phyloP scores from a whole-genome alignment of 2,329 filamentous ascomycete species.

The Cordyceps cicadae region DNA sequence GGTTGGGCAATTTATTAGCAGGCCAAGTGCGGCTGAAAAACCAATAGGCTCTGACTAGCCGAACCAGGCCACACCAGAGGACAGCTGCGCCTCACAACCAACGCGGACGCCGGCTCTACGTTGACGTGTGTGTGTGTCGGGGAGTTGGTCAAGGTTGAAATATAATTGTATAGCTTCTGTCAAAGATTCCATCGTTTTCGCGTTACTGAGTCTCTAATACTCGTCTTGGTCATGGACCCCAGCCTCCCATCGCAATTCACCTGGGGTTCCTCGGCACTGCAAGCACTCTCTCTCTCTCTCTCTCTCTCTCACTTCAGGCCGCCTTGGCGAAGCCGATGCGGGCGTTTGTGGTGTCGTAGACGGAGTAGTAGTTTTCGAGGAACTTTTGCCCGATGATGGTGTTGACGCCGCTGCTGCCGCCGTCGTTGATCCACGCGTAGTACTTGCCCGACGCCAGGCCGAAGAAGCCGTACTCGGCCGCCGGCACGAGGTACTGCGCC shows the following conservation, averaged over 20 bases:
- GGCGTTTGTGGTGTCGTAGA: constrained; percentile 18
- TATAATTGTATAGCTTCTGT: neutral
- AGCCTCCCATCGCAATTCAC: neutral
- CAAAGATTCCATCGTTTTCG: neutral
- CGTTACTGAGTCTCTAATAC: too few relatives aligned
- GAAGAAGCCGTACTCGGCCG: constrained; percentile 19
- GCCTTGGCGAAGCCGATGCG: constrained; percentile 19
- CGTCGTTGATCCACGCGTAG: constrained; percentile 22
- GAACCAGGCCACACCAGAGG: neutral
- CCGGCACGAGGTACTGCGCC: constrained; percentile 19
- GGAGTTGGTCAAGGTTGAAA: neutral
- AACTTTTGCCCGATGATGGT: constrained; percentile 24
- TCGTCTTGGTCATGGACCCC: too few relatives aligned
- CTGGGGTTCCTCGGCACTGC: neutral
- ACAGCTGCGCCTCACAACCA: neutral
- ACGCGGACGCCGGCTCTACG: too few relatives aligned
- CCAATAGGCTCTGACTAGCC: neutral
- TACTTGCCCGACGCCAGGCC: constrained; percentile 20
- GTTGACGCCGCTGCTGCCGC: constrained; percentile 20
- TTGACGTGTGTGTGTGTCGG: neutral
- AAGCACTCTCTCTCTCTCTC: too few relatives aligned
- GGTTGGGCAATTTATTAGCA: neutral
- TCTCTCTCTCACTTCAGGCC: too few relatives aligned
- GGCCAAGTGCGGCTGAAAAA: neutral
- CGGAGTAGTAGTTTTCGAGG: constrained; percentile 23